Evolutionary conservation across 2,329 filamentous ascomycete species (phyloP).

Genomic region (Talaromyces atroroseus): DNA sequence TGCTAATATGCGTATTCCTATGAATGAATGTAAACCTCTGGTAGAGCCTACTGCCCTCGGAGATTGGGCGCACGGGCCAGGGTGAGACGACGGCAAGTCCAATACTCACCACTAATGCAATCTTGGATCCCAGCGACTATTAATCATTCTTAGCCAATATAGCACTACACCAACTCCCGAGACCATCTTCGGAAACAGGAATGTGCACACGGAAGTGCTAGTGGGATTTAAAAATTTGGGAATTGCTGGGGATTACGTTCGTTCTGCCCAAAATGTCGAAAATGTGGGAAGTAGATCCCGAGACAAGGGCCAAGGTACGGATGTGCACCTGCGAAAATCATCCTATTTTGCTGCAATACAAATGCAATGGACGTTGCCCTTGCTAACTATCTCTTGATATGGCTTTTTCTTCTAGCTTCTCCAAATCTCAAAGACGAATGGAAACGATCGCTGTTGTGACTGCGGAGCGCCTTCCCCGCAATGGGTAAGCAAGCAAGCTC

Average conservation of each 20-base stretch:
- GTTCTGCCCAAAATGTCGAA: conserved; percentile 48
- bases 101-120: not conserved
- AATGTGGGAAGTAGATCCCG: conserved; percentile 99
- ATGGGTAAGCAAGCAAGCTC: conserved; percentile 64
- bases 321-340: not conserved
- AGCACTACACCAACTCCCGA: not conserved
- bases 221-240: not conserved
- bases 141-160: not conserved
- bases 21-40: too few species aligned
- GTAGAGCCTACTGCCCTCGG: too few species aligned
- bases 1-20: not conserved
- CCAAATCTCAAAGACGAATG: conserved; percentile 81
- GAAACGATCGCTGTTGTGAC: conserved; percentile 89
- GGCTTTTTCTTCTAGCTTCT: conserved; percentile 59
- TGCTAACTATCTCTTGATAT: not conserved
- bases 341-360: not conserved
- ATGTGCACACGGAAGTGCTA: not conserved
- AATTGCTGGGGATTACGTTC: not conserved
- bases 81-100: not conserved
- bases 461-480: conserved; percentile 93
- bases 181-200: not conserved
- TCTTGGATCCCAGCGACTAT: not conserved
- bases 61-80: not conserved
- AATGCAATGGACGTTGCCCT: not conserved
- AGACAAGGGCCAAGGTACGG: conserved; percentile 88